Base-by-base conservation (phyloP, 2,329 filamentous ascomycete species). In the Helicocarpus griseus region DNA sequence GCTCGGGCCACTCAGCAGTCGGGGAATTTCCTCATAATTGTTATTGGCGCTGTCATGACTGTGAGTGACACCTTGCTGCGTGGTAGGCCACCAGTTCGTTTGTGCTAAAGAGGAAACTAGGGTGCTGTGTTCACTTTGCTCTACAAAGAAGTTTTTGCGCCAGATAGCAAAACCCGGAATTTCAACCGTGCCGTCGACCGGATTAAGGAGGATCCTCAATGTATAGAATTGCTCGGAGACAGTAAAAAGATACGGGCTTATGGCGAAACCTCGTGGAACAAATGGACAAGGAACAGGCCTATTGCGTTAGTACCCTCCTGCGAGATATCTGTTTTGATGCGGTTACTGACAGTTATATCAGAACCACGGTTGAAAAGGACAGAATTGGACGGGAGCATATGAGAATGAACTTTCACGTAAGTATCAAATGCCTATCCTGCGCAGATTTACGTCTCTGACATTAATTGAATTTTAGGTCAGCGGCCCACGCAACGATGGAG, bases 1-100 rank as follows among this genome's bases (percentile, higher is more conserved):
- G 86, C 85, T 22, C 80, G 91, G 36, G 87, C 89, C 7, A 91
- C 88, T 0, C 90, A 96, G 69, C 91, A 96, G 69, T 86, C 85
- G 14, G 85, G 95, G 73, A 96, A 97, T 69, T 82, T 95, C 58
- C 77, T 85, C 58, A 70, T 96, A 56, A 81, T 96, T 7, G 59
- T 89, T 1, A 74, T 84, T 6, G 91, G 91, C 24, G 70, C 90
- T 9, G 77, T 82, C 31, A 74, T 91, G 60, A 95, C 90, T 33
- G 87, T 89, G 75, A 56, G 77, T 60, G 17, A 28, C n/a, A 19
- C 9, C 45, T 3, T 4, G 24, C 0, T 33, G 9, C 7, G 17
- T 41, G 19, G 13, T 33, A 50, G 44, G 38, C 43, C 60, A 35
- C 57, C 53, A 19, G 24, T 7, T 40, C 11, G 8, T 28, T 51